phyloP scores from a whole-genome alignment of 2,329 filamentous ascomycete genomes.

The Aspergillus neoniger region DNA sequence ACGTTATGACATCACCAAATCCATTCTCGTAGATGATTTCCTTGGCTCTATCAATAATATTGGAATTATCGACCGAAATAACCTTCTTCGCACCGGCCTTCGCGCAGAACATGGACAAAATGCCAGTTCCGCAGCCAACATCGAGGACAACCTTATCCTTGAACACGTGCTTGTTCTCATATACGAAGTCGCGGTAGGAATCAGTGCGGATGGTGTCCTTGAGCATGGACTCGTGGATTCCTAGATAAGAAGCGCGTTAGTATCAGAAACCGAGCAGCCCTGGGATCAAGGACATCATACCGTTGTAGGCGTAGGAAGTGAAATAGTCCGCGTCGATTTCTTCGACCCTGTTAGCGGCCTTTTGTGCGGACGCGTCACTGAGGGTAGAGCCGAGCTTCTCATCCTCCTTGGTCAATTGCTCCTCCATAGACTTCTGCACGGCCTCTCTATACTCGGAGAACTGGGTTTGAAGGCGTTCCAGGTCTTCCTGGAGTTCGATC shows the following conservation, averaged over 20 bases:
- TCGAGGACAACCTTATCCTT: constrained; percentile 84
- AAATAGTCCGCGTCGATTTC: constrained; percentile 65
- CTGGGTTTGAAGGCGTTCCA: constrained; percentile 61
- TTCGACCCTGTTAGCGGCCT: constrained; percentile 36
- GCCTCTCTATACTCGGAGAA: constrained; percentile 67
- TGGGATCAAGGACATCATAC: constrained; percentile 45
- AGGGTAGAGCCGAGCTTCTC: constrained; percentile 37
- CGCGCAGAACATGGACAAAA: constrained; percentile 92
- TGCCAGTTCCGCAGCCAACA: constrained; percentile 83
- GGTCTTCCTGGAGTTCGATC: constrained; percentile 63
- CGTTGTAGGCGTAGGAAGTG: constrained; percentile 67
- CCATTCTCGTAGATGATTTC: constrained; percentile 83
- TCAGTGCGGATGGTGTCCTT: constrained; percentile 87
- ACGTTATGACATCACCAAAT: constrained; percentile 70
- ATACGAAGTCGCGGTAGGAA: constrained; percentile 92
- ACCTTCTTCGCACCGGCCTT: constrained; percentile 84
- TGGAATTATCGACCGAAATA: constrained; percentile 88
- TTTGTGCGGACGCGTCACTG: constrained; percentile 31
- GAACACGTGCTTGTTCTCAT: constrained; percentile 85
- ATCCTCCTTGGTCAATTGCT: constrained; percentile 62
- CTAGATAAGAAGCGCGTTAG: constrained; percentile 43
- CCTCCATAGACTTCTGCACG: constrained; percentile 67
- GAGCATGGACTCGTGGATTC: constrained; percentile 94
- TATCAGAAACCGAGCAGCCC: background rate
- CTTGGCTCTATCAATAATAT: constrained; percentile 82